Evolutionary conservation across 768 basidiomycete species (phyloP), one percentile per base, ranked within the genome.

Genomic region (Macrolepiota dolichaula): DNA sequence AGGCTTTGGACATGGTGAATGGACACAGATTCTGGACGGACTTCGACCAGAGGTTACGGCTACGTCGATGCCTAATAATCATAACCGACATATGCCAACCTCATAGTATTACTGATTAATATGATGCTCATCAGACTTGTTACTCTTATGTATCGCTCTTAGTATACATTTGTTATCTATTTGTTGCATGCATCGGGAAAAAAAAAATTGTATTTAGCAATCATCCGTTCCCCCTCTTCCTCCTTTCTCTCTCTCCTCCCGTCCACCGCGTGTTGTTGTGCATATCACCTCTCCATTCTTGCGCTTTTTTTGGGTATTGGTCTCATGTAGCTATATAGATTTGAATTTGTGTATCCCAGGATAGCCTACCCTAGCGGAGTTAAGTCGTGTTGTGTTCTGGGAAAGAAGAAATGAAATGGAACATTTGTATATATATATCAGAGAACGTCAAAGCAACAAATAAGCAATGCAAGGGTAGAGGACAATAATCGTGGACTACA

Each of bases 1-100:
- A 53, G 87, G 87, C 17, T 88, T 92, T 68, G 89, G 84, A 59
- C 86, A 89, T 65, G 84, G 85, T 42, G 91, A 92, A 72, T 92
- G 91, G 87, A 78, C 76, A 2, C 78, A 79, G 57, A 78, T 81
- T 60, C 73, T 91, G 72, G 86, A 89, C 62, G 86, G 82, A 49
- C 79, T 90, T 73, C 79, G 85, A 68, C 81, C 84, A 29, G 76
- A 78, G 32, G 66, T 70, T 40, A 46, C 67, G 22, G 27, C 69
- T 24, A 64, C 67, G 49, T 44, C 47, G 22, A 50, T 62, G 35
- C 62, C 62, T 42, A 59, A 57, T 47, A 58, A 63, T 47, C 57
- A 47, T 38, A 65, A 69, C 55, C 75, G 77, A 51, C 79, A 78
- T 65, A 53, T 73, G 54, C 76, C 73, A 54, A 65, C 64, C 54